Conservation (phyloP, 371 early-diverging fungal species). For the Mucor indicus region DNA sequence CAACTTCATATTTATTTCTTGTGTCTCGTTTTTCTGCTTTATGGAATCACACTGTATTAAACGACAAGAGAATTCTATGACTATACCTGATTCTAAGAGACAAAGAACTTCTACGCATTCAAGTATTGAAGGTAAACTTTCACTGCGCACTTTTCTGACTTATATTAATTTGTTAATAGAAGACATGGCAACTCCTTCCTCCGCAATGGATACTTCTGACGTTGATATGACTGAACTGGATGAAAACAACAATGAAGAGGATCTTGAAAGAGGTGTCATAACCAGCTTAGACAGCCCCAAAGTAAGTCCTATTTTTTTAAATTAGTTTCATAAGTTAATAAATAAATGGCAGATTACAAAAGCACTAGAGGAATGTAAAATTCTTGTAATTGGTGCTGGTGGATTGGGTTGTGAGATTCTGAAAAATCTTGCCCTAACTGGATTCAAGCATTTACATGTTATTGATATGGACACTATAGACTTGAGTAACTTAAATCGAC, state of each 20-base stretch:
- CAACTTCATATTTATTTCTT: background rate
- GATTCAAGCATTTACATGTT: conserved; percentile 83
- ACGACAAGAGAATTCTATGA: conserved; percentile 20
- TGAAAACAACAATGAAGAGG: conserved; percentile 1
- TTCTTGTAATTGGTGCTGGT: conserved; percentile 91
- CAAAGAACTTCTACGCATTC: conserved; percentile 16
- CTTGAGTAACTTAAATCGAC: conserved; percentile 96
- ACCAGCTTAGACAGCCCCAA: conserved; percentile 9
- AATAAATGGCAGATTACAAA: conserved; percentile 12
- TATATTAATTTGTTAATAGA: background rate
- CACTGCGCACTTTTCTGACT: background rate
- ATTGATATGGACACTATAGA: conserved; percentile 99
- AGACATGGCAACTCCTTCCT: conserved; percentile 15
- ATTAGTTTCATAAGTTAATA: background rate
- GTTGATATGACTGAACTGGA: conserved; percentile 13
- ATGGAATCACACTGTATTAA: conserved; percentile 14
- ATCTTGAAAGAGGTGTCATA: conserved; percentile 15
- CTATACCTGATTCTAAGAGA: conserved; percentile 25
- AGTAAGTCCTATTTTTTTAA: background rate
- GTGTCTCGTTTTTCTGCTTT: background rate
- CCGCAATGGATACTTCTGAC: conserved; percentile 6
- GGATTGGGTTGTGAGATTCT: conserved; percentile 99
- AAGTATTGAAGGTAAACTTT: conserved; percentile 14
- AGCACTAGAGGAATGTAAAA: conserved; percentile 35
- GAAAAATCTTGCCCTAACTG: conserved; percentile 90